These are phyloP conservation scores for Mycena capillaripes DNA, from an alignment of 768 basidiomycete species.

Conservation along the genomic window DNA sequence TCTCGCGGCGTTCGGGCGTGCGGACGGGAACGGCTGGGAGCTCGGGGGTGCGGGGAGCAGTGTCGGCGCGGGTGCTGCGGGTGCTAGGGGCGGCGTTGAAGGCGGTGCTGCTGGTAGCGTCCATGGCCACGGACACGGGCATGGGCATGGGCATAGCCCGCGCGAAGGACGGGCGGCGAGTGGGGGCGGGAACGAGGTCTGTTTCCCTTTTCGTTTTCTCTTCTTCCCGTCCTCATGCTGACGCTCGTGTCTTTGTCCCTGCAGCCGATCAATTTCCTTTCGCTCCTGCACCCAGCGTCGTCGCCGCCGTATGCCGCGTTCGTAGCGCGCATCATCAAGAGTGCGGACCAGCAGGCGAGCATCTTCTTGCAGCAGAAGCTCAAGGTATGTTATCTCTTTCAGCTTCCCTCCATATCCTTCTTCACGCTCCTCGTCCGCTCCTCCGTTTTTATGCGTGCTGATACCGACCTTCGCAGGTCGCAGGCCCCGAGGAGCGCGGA, in stretches of 20 bases:
- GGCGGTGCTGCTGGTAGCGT: not conserved
- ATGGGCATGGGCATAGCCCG: not conserved
- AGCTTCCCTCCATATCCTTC: not conserved
- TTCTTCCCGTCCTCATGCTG: conserved; percentile 15
- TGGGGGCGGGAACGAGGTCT: conserved; percentile 63
- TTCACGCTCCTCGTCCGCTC: not conserved
- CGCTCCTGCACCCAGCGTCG: conserved; percentile 87
- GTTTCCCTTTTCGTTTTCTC: conserved; percentile 27
- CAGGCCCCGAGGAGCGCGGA: conserved; percentile 79
- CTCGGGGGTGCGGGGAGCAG: not conserved
- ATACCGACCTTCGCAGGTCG: conserved; percentile 56
- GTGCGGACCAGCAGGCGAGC: conserved; percentile 91
- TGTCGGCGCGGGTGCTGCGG: not conserved
- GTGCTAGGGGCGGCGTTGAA: not conserved
- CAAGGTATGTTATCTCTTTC: conserved; percentile 53
- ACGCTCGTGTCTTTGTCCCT: not conserved
- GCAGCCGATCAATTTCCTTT: conserved; percentile 92
- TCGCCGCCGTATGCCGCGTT: conserved; percentile 88
- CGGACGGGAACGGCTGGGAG: conserved; percentile 14
- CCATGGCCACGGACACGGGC: not conserved
- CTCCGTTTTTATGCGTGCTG: not conserved
- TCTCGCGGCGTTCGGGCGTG: conserved; percentile 13
- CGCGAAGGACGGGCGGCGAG: conserved; percentile 43
- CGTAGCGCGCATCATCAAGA: conserved; percentile 88
- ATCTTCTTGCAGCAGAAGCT: conserved; percentile 93